A percentile compares a stretch with the other conserved stretches of the same genome.
Evolutionary conservation across 495 filamentous ascomycete genomes (phyloP).

Genomic region (Aspergillus cavernicola): DNA sequence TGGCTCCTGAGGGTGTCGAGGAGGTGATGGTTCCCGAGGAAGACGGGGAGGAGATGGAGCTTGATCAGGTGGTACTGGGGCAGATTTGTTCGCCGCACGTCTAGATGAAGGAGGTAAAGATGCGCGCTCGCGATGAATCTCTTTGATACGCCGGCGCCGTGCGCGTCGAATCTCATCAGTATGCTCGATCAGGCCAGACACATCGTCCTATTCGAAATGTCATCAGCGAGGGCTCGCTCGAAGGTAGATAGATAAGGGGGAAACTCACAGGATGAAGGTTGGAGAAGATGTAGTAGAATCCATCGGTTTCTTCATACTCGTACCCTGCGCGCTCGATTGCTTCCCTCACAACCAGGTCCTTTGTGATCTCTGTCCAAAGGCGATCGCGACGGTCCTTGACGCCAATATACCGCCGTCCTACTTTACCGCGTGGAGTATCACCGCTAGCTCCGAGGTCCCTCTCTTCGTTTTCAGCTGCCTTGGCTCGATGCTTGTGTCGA

Average conservation of each 20-base stretch:
- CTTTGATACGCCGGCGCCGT: constrained; percentile 70
- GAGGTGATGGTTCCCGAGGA: not conserved
- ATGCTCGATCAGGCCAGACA: constrained; percentile 72
- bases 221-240: constrained; percentile 21
- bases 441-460: constrained; percentile 16
- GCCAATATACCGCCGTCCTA: constrained; percentile 39
- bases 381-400: constrained; percentile 49
- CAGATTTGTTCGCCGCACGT: constrained; percentile 5
- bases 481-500: constrained; percentile 6
- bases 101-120: constrained; percentile 29
- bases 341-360: constrained; percentile 82
- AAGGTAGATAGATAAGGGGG: not conserved
- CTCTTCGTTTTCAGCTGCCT: constrained; percentile 7
- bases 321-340: constrained; percentile 83
- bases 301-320: constrained; percentile 86
- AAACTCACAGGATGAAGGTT: constrained; percentile 80
- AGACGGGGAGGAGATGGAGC: constrained; percentile 9
- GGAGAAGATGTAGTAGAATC: constrained; percentile 88
- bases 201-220: constrained; percentile 64
- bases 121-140: constrained; percentile 78
- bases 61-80: constrained; percentile 2
- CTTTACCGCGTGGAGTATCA: constrained; percentile 28
- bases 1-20: constrained; percentile 3
- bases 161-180: constrained; percentile 77
- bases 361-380: constrained; percentile 97